Percentiles rank a stretch among this genome's conserved stretches.
Conservation (phyloP, 2,329 filamentous ascomycete species). For the Colletotrichum scovillei region DNA sequence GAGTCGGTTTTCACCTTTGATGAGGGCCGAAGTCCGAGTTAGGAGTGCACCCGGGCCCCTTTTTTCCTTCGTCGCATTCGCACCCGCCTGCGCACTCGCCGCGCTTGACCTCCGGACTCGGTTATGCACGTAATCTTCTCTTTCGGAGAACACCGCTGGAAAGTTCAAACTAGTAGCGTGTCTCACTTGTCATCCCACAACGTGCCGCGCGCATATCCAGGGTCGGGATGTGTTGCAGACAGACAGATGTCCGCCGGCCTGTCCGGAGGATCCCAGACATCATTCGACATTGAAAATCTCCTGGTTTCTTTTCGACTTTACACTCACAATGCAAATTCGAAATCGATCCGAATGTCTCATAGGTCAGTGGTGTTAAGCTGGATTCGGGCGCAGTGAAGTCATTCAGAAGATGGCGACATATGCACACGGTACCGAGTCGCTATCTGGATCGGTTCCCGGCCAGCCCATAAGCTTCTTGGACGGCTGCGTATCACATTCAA, state of each 20-base stretch:
- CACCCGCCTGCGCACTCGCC: neutral
- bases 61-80: constrained; percentile 7
- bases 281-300: neutral
- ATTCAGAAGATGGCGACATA: neutral
- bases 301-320: neutral
- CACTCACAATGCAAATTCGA: neutral
- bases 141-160: neutral
- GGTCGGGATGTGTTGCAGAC: neutral
- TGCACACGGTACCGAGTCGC: neutral
- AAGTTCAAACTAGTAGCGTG: neutral
- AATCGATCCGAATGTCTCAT: neutral
- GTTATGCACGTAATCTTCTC: neutral
- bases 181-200: neutral
- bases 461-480: neutral
- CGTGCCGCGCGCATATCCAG: neutral
- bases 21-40: neutral
- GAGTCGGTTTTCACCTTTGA: neutral
- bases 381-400: neutral
- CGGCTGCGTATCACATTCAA: neutral
- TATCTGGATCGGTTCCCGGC: neutral
- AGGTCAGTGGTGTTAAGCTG: neutral
- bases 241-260: neutral
- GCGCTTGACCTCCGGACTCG: neutral
- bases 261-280: neutral
- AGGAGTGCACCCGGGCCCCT: neutral